Evolutionary conservation across 2,329 filamentous ascomycete genomes (phyloP), one percentile per base, ranked within the genome.

Genomic region (Rosellinia necatrix): DNA sequence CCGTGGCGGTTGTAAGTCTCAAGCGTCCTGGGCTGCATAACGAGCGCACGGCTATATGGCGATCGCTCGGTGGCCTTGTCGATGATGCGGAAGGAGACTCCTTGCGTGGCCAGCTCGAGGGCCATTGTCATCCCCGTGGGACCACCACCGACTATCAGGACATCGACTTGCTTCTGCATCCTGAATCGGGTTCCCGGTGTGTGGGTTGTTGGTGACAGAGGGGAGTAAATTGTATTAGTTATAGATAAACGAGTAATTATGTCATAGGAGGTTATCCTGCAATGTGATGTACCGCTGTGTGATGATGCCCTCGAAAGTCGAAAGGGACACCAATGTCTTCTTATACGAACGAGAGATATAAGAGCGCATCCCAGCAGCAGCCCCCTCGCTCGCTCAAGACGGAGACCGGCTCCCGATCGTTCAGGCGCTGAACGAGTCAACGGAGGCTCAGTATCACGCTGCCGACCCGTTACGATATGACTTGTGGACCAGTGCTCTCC

Each of bases 1-100:
- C 70, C 70, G 40, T 82, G 73, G 34, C 80, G 78, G 42, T 73
- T 73, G 46, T 82, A 74, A 21, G 82, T 69, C 61, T 83, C 81
- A 7, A 81, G 63, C 1, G 75, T 79, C 7, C 80, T 76, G 10
- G 78, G 71, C 53, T 83, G 81, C 4, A 82, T 66, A 8, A 74
- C 71, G 1, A 82, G 65, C 7, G 70, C 79, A 58, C 70, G 75
- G 58, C 72, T 75, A 53, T 74, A 71, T 46, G 73, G 67, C 10
- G 70, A 74, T 10, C 70, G 72, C 27, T 52, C 35, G 4, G 54
- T 22, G n/a, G 58, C 62, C 37, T 66, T 66, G 54, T 67, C 59
- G 22, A 68, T 53, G 49, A 68, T 65, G 38, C 65, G 64, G 53
- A 66, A 68, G n/a, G 62, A 59, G 40, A 64, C 41, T 22, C 61